These are phyloP conservation scores for Kwoniella sp. DNA, from an alignment of 768 basidiomycete species.

Conservation along the genomic window DNA sequence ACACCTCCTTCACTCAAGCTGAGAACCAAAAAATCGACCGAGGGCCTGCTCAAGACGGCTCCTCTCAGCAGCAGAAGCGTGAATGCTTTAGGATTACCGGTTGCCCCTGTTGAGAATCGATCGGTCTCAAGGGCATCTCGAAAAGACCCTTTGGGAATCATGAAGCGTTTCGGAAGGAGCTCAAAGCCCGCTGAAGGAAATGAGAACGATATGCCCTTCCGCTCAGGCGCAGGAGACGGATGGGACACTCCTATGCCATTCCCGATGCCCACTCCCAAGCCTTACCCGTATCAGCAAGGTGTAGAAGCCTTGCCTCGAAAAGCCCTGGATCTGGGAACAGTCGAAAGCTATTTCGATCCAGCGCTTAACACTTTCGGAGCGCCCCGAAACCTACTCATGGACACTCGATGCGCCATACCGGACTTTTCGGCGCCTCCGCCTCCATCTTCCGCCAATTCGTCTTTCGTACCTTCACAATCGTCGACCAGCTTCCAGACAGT, in stretches of 20 bases:
- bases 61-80: slow-evolving; percentile 14
- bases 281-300: background rate
- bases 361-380: slow-evolving; percentile 7
- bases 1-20: background rate
- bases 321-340: slow-evolving; percentile 13
- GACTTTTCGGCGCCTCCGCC: slow-evolving; percentile 17
- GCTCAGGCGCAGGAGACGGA: slow-evolving; percentile 13
- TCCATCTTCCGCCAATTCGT: slow-evolving; percentile 5
- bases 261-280: slow-evolving; percentile 8
- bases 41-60: background rate
- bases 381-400: background rate
- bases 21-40: slow-evolving; percentile 5
- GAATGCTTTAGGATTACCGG: slow-evolving; percentile 18
- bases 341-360: slow-evolving; percentile 17
- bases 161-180: slow-evolving; percentile 13
- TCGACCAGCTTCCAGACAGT: background rate
- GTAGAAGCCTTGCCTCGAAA: slow-evolving; percentile 4
- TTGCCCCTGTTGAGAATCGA: background rate
- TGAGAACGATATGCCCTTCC: slow-evolving; percentile 12
- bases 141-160: slow-evolving; percentile 18
- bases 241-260: slow-evolving; percentile 14
- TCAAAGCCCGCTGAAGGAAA: background rate
- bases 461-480: slow-evolving; percentile 1
- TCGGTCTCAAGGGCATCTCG: slow-evolving; percentile 1
- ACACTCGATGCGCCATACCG: slow-evolving; percentile 1